phyloP scores from a whole-genome alignment of 139 green algal species.

The Trebouxia sp. region DNA sequence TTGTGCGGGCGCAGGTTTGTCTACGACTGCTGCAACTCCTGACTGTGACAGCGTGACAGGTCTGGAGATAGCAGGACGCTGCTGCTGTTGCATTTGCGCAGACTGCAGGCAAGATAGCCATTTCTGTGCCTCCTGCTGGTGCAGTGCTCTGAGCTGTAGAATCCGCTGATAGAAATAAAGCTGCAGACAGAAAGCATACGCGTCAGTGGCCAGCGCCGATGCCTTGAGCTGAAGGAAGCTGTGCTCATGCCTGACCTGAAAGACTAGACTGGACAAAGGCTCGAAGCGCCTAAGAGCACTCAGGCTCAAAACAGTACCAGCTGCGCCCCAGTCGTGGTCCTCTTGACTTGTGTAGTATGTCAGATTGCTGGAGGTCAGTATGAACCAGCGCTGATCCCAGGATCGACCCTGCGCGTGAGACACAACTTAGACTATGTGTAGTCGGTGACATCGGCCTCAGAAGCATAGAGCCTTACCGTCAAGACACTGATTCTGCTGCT shows the following conservation, averaged over 20 bases:
- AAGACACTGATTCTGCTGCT: constrained; percentile 5
- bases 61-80: not conserved
- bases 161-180: constrained; percentile 17
- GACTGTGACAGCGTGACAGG: too few species aligned
- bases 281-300: not conserved
- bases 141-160: not conserved
- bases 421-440: not conserved
- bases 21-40: too few species aligned
- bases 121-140: not conserved
- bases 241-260: too few species aligned
- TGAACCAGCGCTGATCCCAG: not conserved
- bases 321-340: constrained; percentile 6
- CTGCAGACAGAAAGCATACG: too few species aligned
- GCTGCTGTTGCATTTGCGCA: not conserved
- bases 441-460: not conserved
- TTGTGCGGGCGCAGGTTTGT: too few species aligned
- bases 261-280: constrained; percentile 1
- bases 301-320: not conserved
- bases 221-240: too few species aligned
- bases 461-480: not conserved
- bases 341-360: not conserved
- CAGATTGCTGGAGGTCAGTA: not conserved
- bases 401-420: not conserved
- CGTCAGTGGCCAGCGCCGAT: too few species aligned
- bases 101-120: not conserved